phyloP scores from a whole-genome alignment of 208 protist species.

The Leptomonas seymouri region DNA sequence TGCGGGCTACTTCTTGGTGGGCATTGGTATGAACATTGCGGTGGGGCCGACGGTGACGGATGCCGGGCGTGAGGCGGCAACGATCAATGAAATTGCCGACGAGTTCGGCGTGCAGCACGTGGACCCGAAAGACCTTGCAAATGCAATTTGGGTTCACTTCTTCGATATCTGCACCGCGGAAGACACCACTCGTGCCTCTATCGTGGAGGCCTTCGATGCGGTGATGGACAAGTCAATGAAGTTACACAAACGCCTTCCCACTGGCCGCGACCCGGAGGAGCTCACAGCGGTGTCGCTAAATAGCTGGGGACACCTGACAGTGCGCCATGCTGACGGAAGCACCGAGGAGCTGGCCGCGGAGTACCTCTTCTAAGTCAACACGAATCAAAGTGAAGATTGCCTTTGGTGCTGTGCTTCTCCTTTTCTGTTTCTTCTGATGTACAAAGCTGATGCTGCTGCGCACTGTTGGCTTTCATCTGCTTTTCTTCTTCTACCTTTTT shows the following conservation, averaged over 20 bases:
- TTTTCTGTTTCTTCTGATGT: neutral
- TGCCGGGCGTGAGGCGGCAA: constrained; percentile 43
- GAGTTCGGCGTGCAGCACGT: constrained; percentile 17
- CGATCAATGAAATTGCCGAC: constrained; percentile 38
- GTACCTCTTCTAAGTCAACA: constrained; percentile 58
- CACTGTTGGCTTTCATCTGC: too few species aligned
- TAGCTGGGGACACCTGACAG: constrained; percentile 62
- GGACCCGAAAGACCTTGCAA: constrained; percentile 35
- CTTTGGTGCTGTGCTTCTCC: neutral
- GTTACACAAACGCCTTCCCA: constrained; percentile 45
- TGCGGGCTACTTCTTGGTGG: constrained; percentile 44
- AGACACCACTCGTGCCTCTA: constrained; percentile 14
- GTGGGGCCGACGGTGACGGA: constrained; percentile 53
- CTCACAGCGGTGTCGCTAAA: constrained; percentile 55
- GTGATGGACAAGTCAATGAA: constrained; percentile 49
- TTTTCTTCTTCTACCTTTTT: neutral
- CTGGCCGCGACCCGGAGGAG: constrained; percentile 43
- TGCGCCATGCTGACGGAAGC: constrained; percentile 40
- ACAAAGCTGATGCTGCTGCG: too few species aligned
- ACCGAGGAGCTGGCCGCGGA: constrained; percentile 59
- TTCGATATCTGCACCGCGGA: constrained; percentile 34
- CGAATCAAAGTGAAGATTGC: neutral
- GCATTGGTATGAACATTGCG: constrained; percentile 73
- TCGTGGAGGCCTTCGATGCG: constrained; percentile 53
- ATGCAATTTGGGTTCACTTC: constrained; percentile 45